Evolutionary conservation across 495 filamentous ascomycete species (phyloP), one percentile per base, ranked within the genome.

Genomic region (Podospora tetraspora): DNA sequence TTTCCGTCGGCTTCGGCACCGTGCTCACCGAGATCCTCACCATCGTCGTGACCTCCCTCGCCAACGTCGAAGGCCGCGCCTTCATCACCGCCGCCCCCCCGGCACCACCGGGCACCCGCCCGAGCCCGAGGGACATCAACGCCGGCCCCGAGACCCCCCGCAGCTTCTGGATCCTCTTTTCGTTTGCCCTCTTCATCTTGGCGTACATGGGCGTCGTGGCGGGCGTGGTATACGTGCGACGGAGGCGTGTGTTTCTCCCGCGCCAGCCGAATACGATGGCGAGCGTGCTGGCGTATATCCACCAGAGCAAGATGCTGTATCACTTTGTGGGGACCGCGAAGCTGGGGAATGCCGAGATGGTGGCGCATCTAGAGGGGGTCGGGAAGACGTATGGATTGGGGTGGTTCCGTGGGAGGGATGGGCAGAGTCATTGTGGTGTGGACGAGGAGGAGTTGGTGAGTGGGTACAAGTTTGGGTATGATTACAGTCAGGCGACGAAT

Each of bases 221-320:
- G 19, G 64, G 66, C 3, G 57, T 86, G 10, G 87, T 89, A 16
- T 85, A 88, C 66, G 13, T 79, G 11, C 79, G 82, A 5, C 84
- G 90, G 1, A 79, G 86, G 1, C 82, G 86, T 37, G 79, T 88
- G 1, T 91, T 92, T 74, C 78, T 92, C 13, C 90, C 90, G 8
- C 83, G 90, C 3, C 89, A 91, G 78, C 89, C 89, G 2, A 89
- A 85, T 30, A 91, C 90, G 11, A 91, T 92, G 65, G 87, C 88
- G 27, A 86, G 84, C 56, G 85, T 92, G 37, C 80, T 92, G 61
- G 90, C 88, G 11, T 92, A 88, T 73, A 87, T 92, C 62, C 86
- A 92, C 72, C 88, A 91, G 69, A 85, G 81, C 72, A 90, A 89
- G 78, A 91, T 92, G 90, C 75, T 92, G 66, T 87, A 87, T 57